phyloP scores from a whole-genome alignment of 106 monocot genomes.

The Vanilla planifolia region DNA sequence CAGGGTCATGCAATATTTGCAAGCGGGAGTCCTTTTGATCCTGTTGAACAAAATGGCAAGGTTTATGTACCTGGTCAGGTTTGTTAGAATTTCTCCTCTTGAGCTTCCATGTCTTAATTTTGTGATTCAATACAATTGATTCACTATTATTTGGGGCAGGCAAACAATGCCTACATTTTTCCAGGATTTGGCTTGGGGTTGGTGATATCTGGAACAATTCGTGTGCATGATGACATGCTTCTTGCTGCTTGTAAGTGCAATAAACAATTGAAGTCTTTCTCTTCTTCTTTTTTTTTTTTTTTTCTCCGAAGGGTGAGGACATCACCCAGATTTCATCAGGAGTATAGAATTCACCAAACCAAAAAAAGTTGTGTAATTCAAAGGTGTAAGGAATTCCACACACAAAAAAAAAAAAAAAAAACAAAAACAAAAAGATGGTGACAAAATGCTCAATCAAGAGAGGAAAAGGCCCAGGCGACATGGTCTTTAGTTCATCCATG shows the following conservation, averaged over 20 bases:
- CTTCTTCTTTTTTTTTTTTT: no score
- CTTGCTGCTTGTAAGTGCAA: conserved; percentile 36
- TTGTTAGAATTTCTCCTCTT: background rate
- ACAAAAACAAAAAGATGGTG: no score
- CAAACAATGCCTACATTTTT: conserved; percentile 39
- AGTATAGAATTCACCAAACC: no score
- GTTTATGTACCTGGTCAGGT: conserved; percentile 15
- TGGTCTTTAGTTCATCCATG: no score
- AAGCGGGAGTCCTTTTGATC: conserved; percentile 20
- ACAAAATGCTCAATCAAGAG: no score
- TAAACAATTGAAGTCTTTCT: background rate
- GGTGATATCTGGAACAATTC: conserved; percentile 34
- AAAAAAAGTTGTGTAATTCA: no score
- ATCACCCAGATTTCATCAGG: no score
- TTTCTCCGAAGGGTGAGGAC: no score
- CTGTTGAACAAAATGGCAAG: conserved; percentile 15
- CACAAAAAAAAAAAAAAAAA: no score
- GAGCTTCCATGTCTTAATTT: background rate
- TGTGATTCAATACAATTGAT: background rate
- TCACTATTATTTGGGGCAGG: background rate
- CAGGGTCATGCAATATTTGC: conserved; percentile 19
- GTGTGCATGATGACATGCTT: conserved; percentile 44
- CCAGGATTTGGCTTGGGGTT: conserved; percentile 36
- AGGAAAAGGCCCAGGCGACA: no score
- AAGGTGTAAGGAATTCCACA: no score